Base-by-base conservation (phyloP, 176 grass and related monocot genomes). In the Poa pratensis region DNA sequence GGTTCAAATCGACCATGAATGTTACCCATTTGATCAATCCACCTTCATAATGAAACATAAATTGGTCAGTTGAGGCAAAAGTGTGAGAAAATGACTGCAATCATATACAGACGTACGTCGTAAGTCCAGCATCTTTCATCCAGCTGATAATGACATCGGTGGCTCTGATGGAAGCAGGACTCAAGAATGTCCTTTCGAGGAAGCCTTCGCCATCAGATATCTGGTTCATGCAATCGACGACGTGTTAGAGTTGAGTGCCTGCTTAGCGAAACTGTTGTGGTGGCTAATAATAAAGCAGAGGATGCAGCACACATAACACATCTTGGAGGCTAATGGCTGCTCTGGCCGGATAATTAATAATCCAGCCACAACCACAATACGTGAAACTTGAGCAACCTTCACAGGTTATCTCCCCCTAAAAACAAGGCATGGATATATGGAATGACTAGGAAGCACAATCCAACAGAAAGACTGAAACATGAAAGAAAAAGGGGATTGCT, bases 21-120 rank as follows among this genome's bases (percentile, higher is more conserved):
- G 69, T 99, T 99, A 10, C 96, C 93, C 96, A 96, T 94, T 91
- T 96, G 93, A 84, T 99, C 93, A 58, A 99, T 61, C 96, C 96
- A 94, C 77, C 96, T 99, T 73, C 68, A 86, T 1, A 10, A 48
- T 0, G 26, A 48, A 62, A 62, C 40, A 86, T 5, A 75, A 3
- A 81, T n/a, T 5, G 23, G 69, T 76, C 78, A 54, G 76, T 60
- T 2, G 19, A n/a, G 13, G 17, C 3, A 30, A 42, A 37, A 78
- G 6, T 6, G 10, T 34, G 59, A 53, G 66, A 73, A 80, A 84
- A 76, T 35, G 23, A 82, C 20, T 37, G 75, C 6, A 22, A 64
- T n/a, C 39, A 52, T 35, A 83, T 8, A 54, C n/a, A 72, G 7
- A 27, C 48, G 0, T 91, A 99, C 93, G 93, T 96, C 53, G 69